Base-by-base conservation (phyloP, 768 basidiomycete species). In the Naganishia onofrii region DNA sequence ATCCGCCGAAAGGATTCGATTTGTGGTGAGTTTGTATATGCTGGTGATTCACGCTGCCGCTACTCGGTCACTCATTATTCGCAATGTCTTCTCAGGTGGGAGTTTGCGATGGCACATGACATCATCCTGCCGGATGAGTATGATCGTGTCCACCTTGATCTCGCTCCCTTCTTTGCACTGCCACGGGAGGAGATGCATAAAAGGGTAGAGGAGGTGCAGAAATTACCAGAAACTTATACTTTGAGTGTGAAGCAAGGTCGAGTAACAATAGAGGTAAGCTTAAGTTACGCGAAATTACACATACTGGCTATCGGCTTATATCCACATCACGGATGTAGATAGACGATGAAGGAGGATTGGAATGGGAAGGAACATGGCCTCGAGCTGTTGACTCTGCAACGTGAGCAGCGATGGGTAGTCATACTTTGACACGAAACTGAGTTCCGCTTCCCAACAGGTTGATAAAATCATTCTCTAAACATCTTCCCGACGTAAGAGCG, bases 1-100 rank as follows among this genome's bases (percentile, higher is more conserved):
- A 68, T 21, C 82, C 82, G 21, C 82, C 82, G 9, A 81, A 75
- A 72, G 82, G 82, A 0, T 82, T 82, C 56, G 82, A 82, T 69
- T 53, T 74, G 19, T 82, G 81, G 81, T 73, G 74, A 75, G 76
- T 77, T 9, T 44, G 21, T 68, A n/a, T n/a, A 12, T 1, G 23
- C 21, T n/a, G 23, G 4, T 4, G 15, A 7, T 31, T 15, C 15
- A 10, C n/a, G 19, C 26, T 5, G 34, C 36, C 42, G 46, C 9
- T 3, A 65, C 8, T 21, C 2, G 4, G 26, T n/a, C 36, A 21
- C 4, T 17, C 26, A 44, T 58, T 8, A 21, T 15, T 7, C 31
- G 23, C 15, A 36, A 19, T 60, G 3, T 10, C 7, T n/a, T 38
- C 7, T 3, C 60, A 70, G 69, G 69, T 80, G 79, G 79, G 75